Conservation (phyloP, 2,329 filamentous ascomycete genomes). For the Venturia oleaginea region DNA sequence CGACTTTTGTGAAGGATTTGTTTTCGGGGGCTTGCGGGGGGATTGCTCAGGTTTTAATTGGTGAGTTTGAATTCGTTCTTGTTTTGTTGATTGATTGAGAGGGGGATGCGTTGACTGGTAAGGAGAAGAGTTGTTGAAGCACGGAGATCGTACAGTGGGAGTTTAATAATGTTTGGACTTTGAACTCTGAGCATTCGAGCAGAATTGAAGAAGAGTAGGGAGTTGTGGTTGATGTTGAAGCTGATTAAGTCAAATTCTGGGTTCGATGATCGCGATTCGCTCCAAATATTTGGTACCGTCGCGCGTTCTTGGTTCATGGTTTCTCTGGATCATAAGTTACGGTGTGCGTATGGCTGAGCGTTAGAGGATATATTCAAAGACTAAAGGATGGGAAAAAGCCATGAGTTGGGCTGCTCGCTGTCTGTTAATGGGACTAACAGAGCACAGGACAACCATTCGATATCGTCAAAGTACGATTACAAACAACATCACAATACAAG, state of each 20-base stretch:
- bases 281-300: no score
- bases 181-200: no score
- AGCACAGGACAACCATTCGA: slow-evolving; percentile 59
- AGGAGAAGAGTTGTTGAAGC: background rate
- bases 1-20: slow-evolving; percentile 65
- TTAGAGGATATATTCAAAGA: background rate
- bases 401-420: background rate
- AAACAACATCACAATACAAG: slow-evolving; percentile 75
- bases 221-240: no score
- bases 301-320: no score
- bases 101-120: background rate
- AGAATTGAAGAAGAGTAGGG: no score
- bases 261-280: no score
- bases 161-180: no score
- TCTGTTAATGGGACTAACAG: background rate
- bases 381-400: background rate
- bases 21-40: slow-evolving; percentile 86
- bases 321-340: no score
- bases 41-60: slow-evolving; percentile 85
- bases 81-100: background rate
- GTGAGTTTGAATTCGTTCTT: slow-evolving; percentile 43
- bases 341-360: no score
- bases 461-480: slow-evolving; percentile 94
- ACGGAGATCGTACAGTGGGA: no score
- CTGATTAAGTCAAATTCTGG: no score